Evolutionary conservation across 345 rosid genomes (phyloP).

Genomic region (Ceriops tagal): DNA sequence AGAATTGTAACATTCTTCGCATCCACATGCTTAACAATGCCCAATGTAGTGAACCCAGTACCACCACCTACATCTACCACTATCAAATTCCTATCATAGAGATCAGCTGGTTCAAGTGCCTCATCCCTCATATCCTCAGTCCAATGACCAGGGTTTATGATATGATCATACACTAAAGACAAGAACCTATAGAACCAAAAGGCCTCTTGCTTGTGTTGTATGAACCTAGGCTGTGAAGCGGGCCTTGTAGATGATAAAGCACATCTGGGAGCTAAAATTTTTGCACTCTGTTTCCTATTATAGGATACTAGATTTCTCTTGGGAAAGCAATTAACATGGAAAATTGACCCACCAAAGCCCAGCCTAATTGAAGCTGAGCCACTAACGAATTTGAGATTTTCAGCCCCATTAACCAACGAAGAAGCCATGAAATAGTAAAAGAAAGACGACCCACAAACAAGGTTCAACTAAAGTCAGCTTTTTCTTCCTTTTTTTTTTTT

Average conservation of each 20-base stretch:
- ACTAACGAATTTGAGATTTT: slow-evolving; percentile 18
- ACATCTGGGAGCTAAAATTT: slow-evolving; percentile 19
- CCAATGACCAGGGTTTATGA: slow-evolving; percentile 41
- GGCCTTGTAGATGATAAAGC: slow-evolving; percentile 32
- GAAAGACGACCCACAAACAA: slow-evolving; percentile 7
- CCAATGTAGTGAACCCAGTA: slow-evolving; percentile 41
- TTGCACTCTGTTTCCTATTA: slow-evolving; percentile 8
- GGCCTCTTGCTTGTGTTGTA: slow-evolving; percentile 40
- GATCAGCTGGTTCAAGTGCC: slow-evolving; percentile 40
- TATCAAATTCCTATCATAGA: slow-evolving; percentile 24
- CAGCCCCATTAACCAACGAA: slow-evolving; percentile 26
- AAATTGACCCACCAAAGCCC: slow-evolving; percentile 18
- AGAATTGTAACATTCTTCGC: slow-evolving; percentile 41
- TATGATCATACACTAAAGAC: slow-evolving; percentile 36
- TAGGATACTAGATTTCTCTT: slow-evolving; percentile 7
- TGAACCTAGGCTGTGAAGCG: slow-evolving; percentile 40
- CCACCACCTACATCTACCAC: slow-evolving; percentile 45
- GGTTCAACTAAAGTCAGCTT: neutral
- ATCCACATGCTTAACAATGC: slow-evolving; percentile 44
- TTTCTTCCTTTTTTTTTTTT: neutral
- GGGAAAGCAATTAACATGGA: slow-evolving; percentile 14
- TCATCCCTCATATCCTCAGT: slow-evolving; percentile 41
- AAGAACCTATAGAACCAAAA: slow-evolving; percentile 40
- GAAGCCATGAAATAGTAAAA: slow-evolving; percentile 21
- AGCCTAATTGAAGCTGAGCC: slow-evolving; percentile 16